Evolutionary conservation across 768 basidiomycete genomes (phyloP).

Genomic region (Phaeolepiota aurea): DNA sequence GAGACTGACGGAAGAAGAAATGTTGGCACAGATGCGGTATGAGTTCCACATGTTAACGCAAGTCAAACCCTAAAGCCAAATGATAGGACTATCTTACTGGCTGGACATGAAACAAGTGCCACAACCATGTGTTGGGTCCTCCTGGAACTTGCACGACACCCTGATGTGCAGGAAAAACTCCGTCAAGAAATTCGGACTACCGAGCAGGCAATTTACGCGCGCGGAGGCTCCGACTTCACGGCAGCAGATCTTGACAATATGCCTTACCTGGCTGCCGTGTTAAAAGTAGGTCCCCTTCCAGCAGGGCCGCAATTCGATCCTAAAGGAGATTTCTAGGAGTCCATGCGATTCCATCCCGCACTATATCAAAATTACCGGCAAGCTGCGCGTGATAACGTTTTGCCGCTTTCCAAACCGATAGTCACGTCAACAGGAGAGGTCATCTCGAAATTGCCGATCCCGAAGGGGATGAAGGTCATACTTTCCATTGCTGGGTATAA

Average conservation of each 20-base stretch:
- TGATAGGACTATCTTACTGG: constrained; percentile 33
- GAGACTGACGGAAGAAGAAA: constrained; percentile 29
- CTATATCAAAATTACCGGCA: constrained; percentile 45
- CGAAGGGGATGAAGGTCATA: constrained; percentile 42
- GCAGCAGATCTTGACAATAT: constrained; percentile 41
- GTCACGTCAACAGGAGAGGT: constrained; percentile 33
- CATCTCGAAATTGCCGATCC: constrained; percentile 34
- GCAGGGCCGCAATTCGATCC: too few relatives aligned
- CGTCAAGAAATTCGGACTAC: constrained; percentile 48
- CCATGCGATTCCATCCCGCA: constrained; percentile 45
- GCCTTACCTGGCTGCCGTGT: constrained; percentile 37
- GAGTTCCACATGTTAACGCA: constrained; percentile 3
- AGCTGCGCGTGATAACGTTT: constrained; percentile 41
- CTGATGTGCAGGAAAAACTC: constrained; percentile 49
- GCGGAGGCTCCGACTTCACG: constrained; percentile 31
- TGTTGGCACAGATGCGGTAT: constrained; percentile 29
- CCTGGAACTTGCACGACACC: constrained; percentile 51
- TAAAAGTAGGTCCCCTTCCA: constrained; percentile 27
- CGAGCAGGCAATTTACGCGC: constrained; percentile 23
- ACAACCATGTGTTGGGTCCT: constrained; percentile 54
- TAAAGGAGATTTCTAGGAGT: constrained; percentile 24
- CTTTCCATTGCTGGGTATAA: constrained; percentile 49
- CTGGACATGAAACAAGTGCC: constrained; percentile 57
- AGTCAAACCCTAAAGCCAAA: neutral
- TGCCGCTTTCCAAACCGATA: constrained; percentile 52